Evolutionary conservation across 2,329 filamentous ascomycete species (phyloP).

Genomic region (Alternaria incomplexa): DNA sequence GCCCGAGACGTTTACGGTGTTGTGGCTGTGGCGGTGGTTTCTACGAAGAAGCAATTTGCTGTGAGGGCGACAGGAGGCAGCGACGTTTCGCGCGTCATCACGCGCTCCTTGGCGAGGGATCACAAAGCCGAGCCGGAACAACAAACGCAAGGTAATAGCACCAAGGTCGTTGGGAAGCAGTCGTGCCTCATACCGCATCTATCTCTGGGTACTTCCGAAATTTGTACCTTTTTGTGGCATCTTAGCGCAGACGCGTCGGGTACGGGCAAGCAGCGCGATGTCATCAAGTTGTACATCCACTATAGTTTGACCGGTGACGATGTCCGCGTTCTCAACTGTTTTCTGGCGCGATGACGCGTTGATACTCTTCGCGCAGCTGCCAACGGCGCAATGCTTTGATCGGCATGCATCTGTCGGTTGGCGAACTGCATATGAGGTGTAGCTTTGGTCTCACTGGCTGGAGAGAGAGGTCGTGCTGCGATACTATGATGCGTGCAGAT

Average conservation of each 20-base stretch:
- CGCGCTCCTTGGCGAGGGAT: not conserved
- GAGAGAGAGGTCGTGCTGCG: not conserved
- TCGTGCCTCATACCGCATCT: not conserved
- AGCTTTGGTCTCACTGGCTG: not conserved
- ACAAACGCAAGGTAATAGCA: not conserved
- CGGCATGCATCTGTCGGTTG: not conserved
- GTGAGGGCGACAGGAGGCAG: not conserved
- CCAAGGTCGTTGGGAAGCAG: not conserved
- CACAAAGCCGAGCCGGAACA: not conserved
- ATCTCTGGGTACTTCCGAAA: not conserved
- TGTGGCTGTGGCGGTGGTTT: not conserved
- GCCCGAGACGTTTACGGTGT: not conserved
- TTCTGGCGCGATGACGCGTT: not conserved
- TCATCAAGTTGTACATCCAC: not conserved
- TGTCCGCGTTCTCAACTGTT: not conserved
- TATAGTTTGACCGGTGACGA: not conserved
- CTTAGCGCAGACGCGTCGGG: not conserved
- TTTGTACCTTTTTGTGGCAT: not conserved
- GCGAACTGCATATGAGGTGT: not conserved
- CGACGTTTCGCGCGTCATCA: conserved; percentile 5
- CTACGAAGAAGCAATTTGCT: not conserved
- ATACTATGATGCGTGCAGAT: not conserved
- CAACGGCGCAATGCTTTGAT: not conserved
- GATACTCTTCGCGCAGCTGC: not conserved
- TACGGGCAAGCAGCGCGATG: not conserved